Percentiles rank a stretch among this genome's conserved stretches.
Evolutionary conservation across 2,329 filamentous ascomycete species (phyloP).

Genomic region (Xylariaceae sp.): DNA sequence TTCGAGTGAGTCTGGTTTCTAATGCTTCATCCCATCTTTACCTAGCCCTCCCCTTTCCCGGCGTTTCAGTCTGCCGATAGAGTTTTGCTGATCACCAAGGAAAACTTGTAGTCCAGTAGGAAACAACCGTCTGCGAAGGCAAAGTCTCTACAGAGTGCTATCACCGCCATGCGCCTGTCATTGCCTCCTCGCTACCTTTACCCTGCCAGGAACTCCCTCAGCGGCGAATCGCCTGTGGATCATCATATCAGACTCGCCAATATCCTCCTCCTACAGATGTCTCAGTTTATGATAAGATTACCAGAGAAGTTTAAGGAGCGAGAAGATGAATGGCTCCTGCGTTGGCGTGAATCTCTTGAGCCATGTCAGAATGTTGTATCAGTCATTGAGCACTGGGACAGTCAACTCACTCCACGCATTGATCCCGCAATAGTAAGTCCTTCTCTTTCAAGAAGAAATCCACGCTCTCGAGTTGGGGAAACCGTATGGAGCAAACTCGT

Average conservation of each 20-base stretch:
- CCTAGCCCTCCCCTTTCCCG: not conserved
- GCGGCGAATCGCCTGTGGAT: constrained; percentile 24
- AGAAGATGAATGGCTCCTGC: constrained; percentile 22
- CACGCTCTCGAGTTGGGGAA: no score
- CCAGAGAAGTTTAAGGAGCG: constrained; percentile 11
- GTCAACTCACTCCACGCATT: constrained; percentile 26
- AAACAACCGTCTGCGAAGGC: constrained; percentile 14
- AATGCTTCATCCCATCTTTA: not conserved
- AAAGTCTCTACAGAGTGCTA: constrained; percentile 16
- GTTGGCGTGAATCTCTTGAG: constrained; percentile 30
- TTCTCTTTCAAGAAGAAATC: not conserved
- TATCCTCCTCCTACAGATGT: constrained; percentile 26
- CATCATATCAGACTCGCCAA: constrained; percentile 26
- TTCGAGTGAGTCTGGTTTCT: not conserved
- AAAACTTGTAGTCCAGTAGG: constrained; percentile 18
- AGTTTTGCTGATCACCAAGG: not conserved
- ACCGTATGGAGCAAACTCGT: not conserved
- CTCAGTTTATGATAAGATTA: constrained; percentile 19
- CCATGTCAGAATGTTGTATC: constrained; percentile 30
- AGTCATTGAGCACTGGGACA: constrained; percentile 32
- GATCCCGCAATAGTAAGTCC: constrained; percentile 31
- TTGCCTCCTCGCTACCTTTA: constrained; percentile 31
- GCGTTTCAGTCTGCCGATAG: not conserved
- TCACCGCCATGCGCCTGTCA: constrained; percentile 26
- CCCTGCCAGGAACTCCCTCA: constrained; percentile 28